phyloP scores from a whole-genome alignment of 768 basidiomycete genomes.

The Crassisporium funariophilum region DNA sequence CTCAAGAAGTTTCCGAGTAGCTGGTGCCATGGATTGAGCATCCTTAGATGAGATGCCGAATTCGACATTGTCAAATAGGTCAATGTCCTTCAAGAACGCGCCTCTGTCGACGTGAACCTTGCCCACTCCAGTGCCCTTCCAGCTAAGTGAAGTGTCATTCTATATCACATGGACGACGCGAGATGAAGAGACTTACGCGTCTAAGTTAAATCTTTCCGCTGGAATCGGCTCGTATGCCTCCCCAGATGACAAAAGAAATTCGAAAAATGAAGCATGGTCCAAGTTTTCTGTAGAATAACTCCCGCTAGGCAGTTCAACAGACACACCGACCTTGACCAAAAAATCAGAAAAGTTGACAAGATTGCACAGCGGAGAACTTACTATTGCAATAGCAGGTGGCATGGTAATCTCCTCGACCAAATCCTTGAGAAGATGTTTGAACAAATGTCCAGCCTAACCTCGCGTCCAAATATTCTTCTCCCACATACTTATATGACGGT shows the following conservation, averaged over 20 bases:
- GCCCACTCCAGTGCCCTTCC: conserved; percentile 24
- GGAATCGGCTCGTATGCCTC: conserved; percentile 36
- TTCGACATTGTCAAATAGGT: conserved; percentile 40
- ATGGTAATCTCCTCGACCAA: conserved; percentile 9
- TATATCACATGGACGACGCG: too few relatives aligned
- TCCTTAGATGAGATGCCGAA: conserved; percentile 42
- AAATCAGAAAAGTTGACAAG: neutral
- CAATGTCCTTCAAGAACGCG: conserved; percentile 39
- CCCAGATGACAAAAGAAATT: conserved; percentile 34
- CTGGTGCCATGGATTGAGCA: conserved; percentile 34
- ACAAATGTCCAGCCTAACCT: too few relatives aligned
- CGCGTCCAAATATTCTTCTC: too few relatives aligned
- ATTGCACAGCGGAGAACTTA: conserved; percentile 11
- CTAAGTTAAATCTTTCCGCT: conserved; percentile 32
- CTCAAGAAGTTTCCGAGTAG: conserved; percentile 39
- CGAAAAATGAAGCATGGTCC: conserved; percentile 35
- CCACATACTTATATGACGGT: conserved; percentile 12
- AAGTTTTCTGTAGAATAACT: conserved; percentile 27
- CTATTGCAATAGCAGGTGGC: conserved; percentile 18
- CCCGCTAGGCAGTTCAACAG: conserved; percentile 42
- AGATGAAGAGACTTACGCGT: conserved; percentile 25
- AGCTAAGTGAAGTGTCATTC: conserved; percentile 26
- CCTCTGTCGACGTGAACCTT: conserved; percentile 32
- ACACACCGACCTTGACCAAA: conserved; percentile 35
- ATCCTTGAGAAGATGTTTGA: too few relatives aligned